Conservation (phyloP, 2,329 filamentous ascomycete species). For the Cercospora berteroae region DNA sequence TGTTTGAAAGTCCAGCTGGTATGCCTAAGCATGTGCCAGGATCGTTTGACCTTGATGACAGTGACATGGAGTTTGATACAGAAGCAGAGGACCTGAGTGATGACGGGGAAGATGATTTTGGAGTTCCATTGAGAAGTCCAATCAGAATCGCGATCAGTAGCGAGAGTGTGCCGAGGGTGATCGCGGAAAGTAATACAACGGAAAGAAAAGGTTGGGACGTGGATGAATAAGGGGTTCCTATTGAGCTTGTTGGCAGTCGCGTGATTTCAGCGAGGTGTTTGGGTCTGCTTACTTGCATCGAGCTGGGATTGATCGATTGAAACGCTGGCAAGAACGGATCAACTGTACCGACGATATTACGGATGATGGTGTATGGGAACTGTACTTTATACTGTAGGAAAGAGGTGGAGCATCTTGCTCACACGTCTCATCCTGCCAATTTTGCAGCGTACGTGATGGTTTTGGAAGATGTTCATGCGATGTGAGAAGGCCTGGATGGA, state of each 20-base stretch:
- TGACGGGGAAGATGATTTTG: constrained; percentile 55
- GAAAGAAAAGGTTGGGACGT: background rate
- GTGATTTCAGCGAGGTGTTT: background rate
- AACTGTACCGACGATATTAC: constrained; percentile 2
- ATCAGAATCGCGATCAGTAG: constrained; percentile 26
- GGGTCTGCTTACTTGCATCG: background rate
- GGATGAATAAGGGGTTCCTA: background rate
- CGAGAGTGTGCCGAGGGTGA: constrained; percentile 17
- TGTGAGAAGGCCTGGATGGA: too few relatives aligned
- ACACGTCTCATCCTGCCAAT: background rate
- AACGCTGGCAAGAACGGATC: background rate
- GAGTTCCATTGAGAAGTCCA: constrained; percentile 46
- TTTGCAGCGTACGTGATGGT: background rate
- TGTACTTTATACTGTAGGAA: background rate
- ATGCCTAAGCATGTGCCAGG: constrained; percentile 59
- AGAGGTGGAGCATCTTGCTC: background rate
- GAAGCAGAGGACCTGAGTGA: constrained; percentile 38
- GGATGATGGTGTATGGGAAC: background rate
- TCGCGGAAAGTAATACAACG: background rate
- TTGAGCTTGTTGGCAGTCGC: background rate
- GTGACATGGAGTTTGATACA: constrained; percentile 48
- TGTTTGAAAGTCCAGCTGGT: constrained; percentile 33
- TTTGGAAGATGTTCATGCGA: too few relatives aligned
- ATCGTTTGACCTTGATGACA: constrained; percentile 55
- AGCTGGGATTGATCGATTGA: background rate